These are phyloP conservation scores for Calonectria pauciramosa DNA, from an alignment of 2,329 filamentous ascomycete species.

Conservation along the genomic window DNA sequence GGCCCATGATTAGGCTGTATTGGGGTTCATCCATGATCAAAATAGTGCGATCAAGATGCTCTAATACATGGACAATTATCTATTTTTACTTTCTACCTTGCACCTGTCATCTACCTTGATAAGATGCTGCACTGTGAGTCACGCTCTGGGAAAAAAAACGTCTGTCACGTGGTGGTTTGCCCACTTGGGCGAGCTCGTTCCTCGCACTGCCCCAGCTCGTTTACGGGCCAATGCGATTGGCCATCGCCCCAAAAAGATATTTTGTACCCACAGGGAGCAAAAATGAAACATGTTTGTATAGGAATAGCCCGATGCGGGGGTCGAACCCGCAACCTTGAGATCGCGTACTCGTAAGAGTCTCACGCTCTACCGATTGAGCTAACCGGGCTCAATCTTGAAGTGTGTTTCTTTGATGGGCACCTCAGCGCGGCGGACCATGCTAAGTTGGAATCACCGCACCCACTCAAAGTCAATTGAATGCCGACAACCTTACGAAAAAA, in stretches of 20 bases:
- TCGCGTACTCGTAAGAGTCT: slow-evolving; percentile 68
- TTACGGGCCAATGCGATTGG: not conserved
- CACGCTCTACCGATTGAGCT: slow-evolving; percentile 69
- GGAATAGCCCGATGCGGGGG: slow-evolving; percentile 55
- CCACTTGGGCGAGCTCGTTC: too few species aligned
- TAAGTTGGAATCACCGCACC: not conserved
- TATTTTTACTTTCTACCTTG: not conserved
- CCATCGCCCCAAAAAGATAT: not conserved
- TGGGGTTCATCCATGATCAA: not conserved
- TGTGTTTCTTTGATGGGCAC: not conserved
- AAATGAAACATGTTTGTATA: not conserved
- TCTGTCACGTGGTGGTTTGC: not conserved
- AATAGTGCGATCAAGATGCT: not conserved
- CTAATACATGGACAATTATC: not conserved
- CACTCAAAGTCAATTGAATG: not conserved
- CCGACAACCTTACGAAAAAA: not conserved
- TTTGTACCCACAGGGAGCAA: not conserved
- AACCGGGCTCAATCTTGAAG: slow-evolving; percentile 38
- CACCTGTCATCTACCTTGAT: too few species aligned
- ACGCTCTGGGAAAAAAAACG: too few species aligned
- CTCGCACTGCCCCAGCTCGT: too few species aligned
- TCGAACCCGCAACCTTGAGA: slow-evolving; percentile 71
- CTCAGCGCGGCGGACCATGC: not conserved
- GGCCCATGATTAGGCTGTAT: not conserved
- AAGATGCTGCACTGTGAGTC: too few species aligned